These are phyloP conservation scores for Backusella tuberculispora DNA, from an alignment of 192 early-diverging fungal genomes.

Conservation along the genomic window DNA sequence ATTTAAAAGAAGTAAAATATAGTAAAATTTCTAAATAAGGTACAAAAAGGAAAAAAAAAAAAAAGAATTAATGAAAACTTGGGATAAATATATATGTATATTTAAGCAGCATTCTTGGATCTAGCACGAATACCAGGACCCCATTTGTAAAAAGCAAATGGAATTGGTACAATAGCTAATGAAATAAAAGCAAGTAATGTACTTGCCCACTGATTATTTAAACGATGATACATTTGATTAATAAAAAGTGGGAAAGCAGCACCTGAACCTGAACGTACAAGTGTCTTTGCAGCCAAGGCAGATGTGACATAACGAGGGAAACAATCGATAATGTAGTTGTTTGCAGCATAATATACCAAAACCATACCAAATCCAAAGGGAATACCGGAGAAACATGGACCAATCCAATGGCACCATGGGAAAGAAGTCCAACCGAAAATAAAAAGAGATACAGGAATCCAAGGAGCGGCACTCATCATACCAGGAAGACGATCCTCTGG, in stretches of 20 bases:
- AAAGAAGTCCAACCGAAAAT: slow-evolving; percentile 40
- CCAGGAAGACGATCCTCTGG: slow-evolving; percentile 38
- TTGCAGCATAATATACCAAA: slow-evolving; percentile 29
- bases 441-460: slow-evolving; percentile 38
- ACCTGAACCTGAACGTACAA: slow-evolving; percentile 31
- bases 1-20: neutral
- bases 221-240: slow-evolving; percentile 33
- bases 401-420: slow-evolving; percentile 38
- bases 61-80: neutral
- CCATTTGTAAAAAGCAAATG: slow-evolving; percentile 34
- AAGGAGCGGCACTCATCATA: slow-evolving; percentile 35
- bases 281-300: slow-evolving; percentile 34
- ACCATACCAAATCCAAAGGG: slow-evolving; percentile 40
- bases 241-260: slow-evolving; percentile 39
- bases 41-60: neutral
- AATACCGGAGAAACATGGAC: slow-evolving; percentile 28
- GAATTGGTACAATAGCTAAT: slow-evolving; percentile 39
- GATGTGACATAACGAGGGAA: slow-evolving; percentile 35
- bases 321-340: slow-evolving; percentile 40
- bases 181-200: slow-evolving; percentile 35
- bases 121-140: slow-evolving; percentile 26
- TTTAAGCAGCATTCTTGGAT: slow-evolving; percentile 30
- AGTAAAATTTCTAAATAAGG: neutral
- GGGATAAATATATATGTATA: neutral
- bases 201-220: slow-evolving; percentile 37